These are phyloP conservation scores for Cicer cuneatum DNA, from an alignment of 306 rosid species.

Conservation along the genomic window DNA sequence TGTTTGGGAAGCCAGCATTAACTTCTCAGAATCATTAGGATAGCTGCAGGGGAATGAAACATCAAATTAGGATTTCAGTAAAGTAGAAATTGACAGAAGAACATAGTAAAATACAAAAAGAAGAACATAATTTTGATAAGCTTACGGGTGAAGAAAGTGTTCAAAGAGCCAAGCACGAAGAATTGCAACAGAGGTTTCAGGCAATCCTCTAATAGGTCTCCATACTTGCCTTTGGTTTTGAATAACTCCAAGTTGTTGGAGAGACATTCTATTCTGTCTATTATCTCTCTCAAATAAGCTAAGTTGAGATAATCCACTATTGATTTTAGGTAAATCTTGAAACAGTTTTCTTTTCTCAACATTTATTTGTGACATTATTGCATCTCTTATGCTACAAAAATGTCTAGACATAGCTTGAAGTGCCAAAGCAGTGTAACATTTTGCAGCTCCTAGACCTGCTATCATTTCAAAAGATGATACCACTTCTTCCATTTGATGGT, in stretches of 20 bases:
- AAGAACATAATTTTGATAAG: slow-evolving; percentile 1
- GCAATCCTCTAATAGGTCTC: slow-evolving; percentile 90
- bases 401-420: slow-evolving; percentile 90
- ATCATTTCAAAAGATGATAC: slow-evolving; percentile 68
- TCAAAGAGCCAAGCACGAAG: slow-evolving; percentile 90
- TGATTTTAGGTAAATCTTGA: slow-evolving; percentile 69
- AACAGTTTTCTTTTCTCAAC: slow-evolving; percentile 60
- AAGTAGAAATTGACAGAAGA: background rate
- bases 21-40: slow-evolving; percentile 83
- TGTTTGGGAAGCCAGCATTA: slow-evolving; percentile 78
- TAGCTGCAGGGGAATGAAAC: slow-evolving; percentile 57
- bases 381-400: slow-evolving; percentile 75
- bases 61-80: slow-evolving; percentile 37
- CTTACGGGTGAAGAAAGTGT: slow-evolving; percentile 94
- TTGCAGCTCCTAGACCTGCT: slow-evolving; percentile 78
- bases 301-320: slow-evolving; percentile 62
- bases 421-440: slow-evolving; percentile 76
- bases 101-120: background rate
- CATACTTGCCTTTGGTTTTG: slow-evolving; percentile 77
- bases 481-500: slow-evolving; percentile 77
- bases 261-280: slow-evolving; percentile 58
- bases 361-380: slow-evolving; percentile 64
- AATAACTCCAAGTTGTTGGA: slow-evolving; percentile 72
- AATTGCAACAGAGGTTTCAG: slow-evolving; percentile 81
- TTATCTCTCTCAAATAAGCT: slow-evolving; percentile 66